These are phyloP conservation scores for Graphilbum sp. DNA, from an alignment of 2,329 filamentous ascomycete species.

Conservation along the genomic window DNA sequence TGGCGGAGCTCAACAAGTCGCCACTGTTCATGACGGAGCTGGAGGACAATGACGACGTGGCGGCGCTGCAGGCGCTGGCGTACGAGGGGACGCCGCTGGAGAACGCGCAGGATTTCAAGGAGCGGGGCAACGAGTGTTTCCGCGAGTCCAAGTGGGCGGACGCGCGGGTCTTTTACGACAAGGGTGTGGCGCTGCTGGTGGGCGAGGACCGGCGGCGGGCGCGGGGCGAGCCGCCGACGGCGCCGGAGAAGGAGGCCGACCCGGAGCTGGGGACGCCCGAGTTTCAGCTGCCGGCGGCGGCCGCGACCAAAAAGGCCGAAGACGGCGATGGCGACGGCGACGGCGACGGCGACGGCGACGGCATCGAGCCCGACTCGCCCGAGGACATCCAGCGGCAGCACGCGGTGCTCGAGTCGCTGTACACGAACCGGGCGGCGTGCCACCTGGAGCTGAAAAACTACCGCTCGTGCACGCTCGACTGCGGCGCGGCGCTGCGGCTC, in stretches of 20 bases:
- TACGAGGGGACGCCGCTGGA: slow-evolving; percentile 86
- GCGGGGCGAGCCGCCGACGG: slow-evolving; percentile 14
- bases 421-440: slow-evolving; percentile 79
- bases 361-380: slow-evolving; percentile 28
- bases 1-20: slow-evolving; percentile 39
- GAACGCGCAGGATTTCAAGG: slow-evolving; percentile 69
- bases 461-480: slow-evolving; percentile 72
- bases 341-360: slow-evolving; percentile 5
- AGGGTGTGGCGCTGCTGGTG: slow-evolving; percentile 60
- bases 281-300: neutral
- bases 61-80: slow-evolving; percentile 75
- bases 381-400: slow-evolving; percentile 45
- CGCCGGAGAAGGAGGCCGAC: slow-evolving; percentile 1
- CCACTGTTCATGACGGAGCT: slow-evolving; percentile 95
- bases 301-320: neutral
- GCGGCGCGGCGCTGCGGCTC: slow-evolving; percentile 59
- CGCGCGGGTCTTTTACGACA: slow-evolving; percentile 81
- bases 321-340: neutral
- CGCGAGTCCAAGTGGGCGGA: slow-evolving; percentile 57
- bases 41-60: slow-evolving; percentile 68
- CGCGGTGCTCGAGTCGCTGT: slow-evolving; percentile 55
- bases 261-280: neutral
- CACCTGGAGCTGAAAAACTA: slow-evolving; percentile 83
- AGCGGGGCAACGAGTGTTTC: slow-evolving; percentile 84
- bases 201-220: slow-evolving; percentile 42